Evolutionary conservation across 192 early-diverging fungal species (phyloP), one percentile per base, ranked within the genome.

Genomic region (Coemansia reversa): DNA sequence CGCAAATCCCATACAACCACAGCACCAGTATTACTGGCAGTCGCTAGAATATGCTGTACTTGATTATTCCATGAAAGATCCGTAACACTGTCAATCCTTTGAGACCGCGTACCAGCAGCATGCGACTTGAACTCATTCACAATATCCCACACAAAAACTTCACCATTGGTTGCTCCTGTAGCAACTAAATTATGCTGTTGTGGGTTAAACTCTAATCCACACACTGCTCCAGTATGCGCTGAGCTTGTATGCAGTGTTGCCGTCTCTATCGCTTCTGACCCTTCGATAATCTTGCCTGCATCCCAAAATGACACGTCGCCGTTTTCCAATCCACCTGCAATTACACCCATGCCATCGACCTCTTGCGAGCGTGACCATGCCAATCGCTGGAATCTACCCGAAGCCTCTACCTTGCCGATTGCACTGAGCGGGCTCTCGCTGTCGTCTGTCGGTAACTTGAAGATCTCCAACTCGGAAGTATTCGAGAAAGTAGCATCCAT

Each of bases 1-100:
- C 91, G 84, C 62, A 99, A 83, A 86, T 99, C 97, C 95, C 95
- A 99, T 8, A 99, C 88, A 27, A 96, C 95, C 20, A 94, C 93
- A 63, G 92, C 84, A 47, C 97, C 95, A 55, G 94, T 94, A 58
- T 90, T 92, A 45, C 89, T 91, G 8, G 92, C 92, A 5, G 91
- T 92, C 9, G 93, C 97, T 60, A 99, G 83, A 69, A 99, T 99
- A 62, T 96, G 92, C 57, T 89, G 84, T 30, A 93, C 92, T 63
- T 94, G 88, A 59, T 88, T 86, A 75, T 99, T 99, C 95, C 95
- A 99, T 22, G 91, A 81, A 30, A 99, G 75, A 18, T 86, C 83
- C 0, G 94, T 97, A 25, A 99, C 86, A 55, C 92, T 93, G 27
- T 97, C 95, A 9, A 97, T 73, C 30, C 89, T 86, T 72, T 87